Base-by-base conservation (phyloP, 2,329 filamentous ascomycete genomes). In the Raffaelea deltoideospora region DNA sequence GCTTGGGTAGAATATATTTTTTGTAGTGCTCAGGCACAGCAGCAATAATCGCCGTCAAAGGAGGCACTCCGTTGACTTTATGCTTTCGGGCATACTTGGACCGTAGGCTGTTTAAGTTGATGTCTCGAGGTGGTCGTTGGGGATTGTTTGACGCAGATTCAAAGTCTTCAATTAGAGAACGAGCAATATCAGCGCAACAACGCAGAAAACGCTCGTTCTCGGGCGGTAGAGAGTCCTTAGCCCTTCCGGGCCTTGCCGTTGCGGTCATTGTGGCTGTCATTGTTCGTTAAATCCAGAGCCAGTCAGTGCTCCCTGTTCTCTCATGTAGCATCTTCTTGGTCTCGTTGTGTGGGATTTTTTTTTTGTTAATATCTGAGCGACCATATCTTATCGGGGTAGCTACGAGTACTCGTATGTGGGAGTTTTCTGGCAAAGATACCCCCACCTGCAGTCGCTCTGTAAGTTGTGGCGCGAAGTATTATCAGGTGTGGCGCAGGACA, bases 1-100 rank as follows among this genome's bases (percentile, higher is more conserved):
- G 66, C 60, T 94, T 94, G 17, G 87, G 90, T 43, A 96, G 61
- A 43, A 98, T 95, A 52, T 96, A 96, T 63, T 96, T 98, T 67
- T 96, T 98, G 64, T 96, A 95, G 56, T 96, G 87, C 55, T 98
- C 90, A n/a, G 92, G 92, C 26, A 98, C 88, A 10, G 90, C 90
- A 37, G 90, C 85, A 53, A 98, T 96, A 53, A 98, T 98, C 41
- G 90, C 88, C 9, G 88, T 96, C 45, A 98, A 64, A 20, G 92
- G 85, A 23, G 90, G 90, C 48, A 93, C 83, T 43, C 76, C 85
- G 56, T 76, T 79, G 42, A 98, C 65, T 54, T 77, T 81, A 63
- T 96, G 86, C 63, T 95, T 96, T 63, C 90, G 93, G 32, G 90
- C 74, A 43, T 94, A 75, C 53, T 87, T 87, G 37, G 83, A 77